Evolutionary conservation across 2,329 filamentous ascomycete species (phyloP).

Genomic region (Cyanodermella asteris): DNA sequence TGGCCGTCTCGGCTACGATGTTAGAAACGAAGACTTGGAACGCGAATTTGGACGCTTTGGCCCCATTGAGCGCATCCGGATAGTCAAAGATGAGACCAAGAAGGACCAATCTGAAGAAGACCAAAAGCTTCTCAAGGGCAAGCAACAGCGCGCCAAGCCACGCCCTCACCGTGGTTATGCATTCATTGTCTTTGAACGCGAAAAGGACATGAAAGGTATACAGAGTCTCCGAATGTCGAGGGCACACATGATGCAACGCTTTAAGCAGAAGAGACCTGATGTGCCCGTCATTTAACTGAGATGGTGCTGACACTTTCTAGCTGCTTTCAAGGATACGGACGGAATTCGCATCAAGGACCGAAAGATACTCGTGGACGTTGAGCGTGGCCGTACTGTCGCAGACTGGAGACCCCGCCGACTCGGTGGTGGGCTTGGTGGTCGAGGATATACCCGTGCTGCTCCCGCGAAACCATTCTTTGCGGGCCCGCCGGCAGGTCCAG

Average conservation of each 20-base stretch:
- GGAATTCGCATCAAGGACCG: conserved; percentile 83
- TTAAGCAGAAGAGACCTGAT: too few species aligned
- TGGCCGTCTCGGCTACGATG: conserved; percentile 70
- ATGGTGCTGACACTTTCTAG: conserved; percentile 61
- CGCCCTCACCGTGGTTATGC: conserved; percentile 77
- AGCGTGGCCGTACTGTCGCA: conserved; percentile 81
- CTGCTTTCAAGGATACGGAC: conserved; percentile 75
- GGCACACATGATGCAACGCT: background rate
- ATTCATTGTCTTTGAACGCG: conserved; percentile 89
- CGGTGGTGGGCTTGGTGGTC: conserved; percentile 76
- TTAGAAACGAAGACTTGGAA: conserved; percentile 74
- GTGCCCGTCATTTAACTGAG: too few species aligned
- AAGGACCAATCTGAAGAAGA: conserved; percentile 30
- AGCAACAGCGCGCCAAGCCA: too few species aligned
- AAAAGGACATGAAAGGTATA: conserved; percentile 99
- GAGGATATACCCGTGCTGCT: conserved; percentile 72
- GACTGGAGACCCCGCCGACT: conserved; percentile 84
- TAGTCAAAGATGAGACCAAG: conserved; percentile 53
- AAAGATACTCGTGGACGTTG: conserved; percentile 82
- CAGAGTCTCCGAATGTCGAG: background rate
- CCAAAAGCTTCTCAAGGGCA: conserved; percentile 55
- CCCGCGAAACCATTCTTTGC: conserved; percentile 49
- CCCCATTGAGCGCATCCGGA: conserved; percentile 83
- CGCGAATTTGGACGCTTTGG: conserved; percentile 85
- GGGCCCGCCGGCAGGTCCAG: conserved; percentile 33